Evolutionary conservation across 163 green algal genomes (phyloP), one percentile per base, ranked within the genome.

Genomic region (Scenedesmus sp.): DNA sequence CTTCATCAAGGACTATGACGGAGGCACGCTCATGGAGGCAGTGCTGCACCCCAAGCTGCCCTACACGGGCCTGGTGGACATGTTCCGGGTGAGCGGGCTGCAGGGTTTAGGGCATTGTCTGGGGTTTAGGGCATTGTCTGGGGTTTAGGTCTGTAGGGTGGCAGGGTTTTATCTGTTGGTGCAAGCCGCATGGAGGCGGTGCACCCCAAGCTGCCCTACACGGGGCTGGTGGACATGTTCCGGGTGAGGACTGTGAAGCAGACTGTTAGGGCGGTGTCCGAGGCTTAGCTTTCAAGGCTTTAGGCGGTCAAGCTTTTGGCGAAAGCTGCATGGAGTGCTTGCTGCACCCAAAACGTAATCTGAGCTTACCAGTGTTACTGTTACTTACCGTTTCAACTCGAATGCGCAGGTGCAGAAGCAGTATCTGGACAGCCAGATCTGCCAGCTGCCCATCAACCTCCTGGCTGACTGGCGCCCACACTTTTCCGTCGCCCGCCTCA

Each of bases 1-100:
- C 12, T 99, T 96, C 94, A 99, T 99, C 94, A 99, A 99, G 95
- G 98, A 99, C 94, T 99, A 99, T 90, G 98, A 99, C 82, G 98
- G 98, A 16, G 98, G 98, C 70, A 99, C 98, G 59, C 96, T 99
- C 2, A 99, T 99, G 98, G 98, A 99, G 95, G 99, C 96, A 89
- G 89, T 94, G 3, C 95, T 99, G 55, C 91, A 98, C 91, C 94
- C 94, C 46, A 92, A 94, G 64, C 59, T 99, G 46, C 94, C 94
- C 18, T 98, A 96, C 93, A 94, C 92, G 66, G 96, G 98, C 64
- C 54, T 92, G 54, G 66, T 87, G 4, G 88, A 26, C 76, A 87
- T 84, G 12, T 88, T 88, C 66, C 89, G 82, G 87, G 90, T 82
- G 79, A 91, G 74, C 74, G 74, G 9, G 74, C 82, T 18, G 70